phyloP scores from a whole-genome alignment of 345 rosid species.

The Populus davidiana region DNA sequence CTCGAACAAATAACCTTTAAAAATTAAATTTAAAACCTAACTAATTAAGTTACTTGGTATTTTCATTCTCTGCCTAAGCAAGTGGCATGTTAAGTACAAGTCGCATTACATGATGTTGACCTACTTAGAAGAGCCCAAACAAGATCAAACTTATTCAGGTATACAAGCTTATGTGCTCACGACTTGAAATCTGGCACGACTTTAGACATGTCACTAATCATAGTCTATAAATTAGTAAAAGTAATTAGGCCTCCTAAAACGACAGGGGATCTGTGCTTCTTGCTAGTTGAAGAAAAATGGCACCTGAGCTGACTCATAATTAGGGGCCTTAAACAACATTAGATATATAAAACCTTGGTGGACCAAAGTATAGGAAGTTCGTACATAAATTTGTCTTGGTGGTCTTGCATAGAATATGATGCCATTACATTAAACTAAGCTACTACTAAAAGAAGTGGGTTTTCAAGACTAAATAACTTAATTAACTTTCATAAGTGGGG shows the following conservation, averaged over 20 bases:
- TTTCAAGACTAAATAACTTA: not conserved
- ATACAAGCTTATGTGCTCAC: too few relatives aligned
- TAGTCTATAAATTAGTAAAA: not conserved
- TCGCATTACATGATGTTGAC: not conserved
- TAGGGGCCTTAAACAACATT: not conserved
- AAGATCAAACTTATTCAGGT: not conserved
- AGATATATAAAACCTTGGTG: not conserved
- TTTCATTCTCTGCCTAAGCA: not conserved
- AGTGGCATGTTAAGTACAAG: not conserved
- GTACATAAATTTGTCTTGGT: not conserved
- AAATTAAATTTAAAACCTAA: too few relatives aligned
- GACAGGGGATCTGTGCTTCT: not conserved
- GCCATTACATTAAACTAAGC: not conserved
- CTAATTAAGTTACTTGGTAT: fast-evolving
- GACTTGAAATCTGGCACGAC: not conserved
- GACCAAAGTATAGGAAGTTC: not conserved
- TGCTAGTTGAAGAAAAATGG: not conserved
- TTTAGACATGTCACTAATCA: not conserved
- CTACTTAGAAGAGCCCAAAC: not conserved
- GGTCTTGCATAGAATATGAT: not conserved
- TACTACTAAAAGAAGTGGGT: not conserved
- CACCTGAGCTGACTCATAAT: not conserved
- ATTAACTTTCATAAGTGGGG: not conserved
- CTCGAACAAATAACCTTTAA: too few relatives aligned
- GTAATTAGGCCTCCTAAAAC: not conserved